Conservation (phyloP, 164 flowering plant species). For the Berberis thunbergii region DNA sequence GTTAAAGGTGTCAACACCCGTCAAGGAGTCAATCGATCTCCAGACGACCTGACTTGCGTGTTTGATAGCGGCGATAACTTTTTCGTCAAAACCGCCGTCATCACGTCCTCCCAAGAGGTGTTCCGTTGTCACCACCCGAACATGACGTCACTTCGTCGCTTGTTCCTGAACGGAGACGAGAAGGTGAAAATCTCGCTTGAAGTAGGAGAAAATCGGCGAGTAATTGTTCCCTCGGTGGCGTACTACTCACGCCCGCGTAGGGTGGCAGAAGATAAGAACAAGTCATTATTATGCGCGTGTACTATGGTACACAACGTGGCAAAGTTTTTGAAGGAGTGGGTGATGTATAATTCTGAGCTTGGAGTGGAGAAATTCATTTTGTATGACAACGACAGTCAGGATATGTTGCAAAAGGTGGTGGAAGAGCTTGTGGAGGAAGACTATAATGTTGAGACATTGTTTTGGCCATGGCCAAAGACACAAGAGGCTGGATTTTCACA, state of each 20-base stretch:
- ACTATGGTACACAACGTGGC: conserved; percentile 77
- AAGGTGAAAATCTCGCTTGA: conserved; percentile 36
- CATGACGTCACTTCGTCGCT: conserved; percentile 7
- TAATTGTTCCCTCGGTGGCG: conserved; percentile 55
- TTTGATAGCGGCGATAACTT: conserved; percentile 24
- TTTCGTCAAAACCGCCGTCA: conserved; percentile 45
- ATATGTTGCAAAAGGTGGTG: conserved; percentile 27
- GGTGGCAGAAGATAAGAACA: background rate
- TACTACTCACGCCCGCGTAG: conserved; percentile 29
- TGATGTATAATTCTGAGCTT: conserved; percentile 50
- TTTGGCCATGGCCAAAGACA: conserved; percentile 86
- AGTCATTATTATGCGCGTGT: conserved; percentile 54
- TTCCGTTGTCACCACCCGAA: conserved; percentile 62
- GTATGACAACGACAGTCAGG: conserved; percentile 83
- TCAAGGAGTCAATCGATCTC: conserved; percentile 40
- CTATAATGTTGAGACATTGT: conserved; percentile 25
- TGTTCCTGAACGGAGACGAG: background rate
- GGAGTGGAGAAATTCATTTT: conserved; percentile 69
- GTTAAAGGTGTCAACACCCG: conserved; percentile 69
- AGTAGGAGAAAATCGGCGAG: conserved; percentile 8
- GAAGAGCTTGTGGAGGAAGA: conserved; percentile 18
- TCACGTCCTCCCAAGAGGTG: conserved; percentile 63
- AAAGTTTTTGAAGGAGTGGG: conserved; percentile 81
- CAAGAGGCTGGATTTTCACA: conserved; percentile 98
- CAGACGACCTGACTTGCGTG: conserved; percentile 48